phyloP scores from a whole-genome alignment of 805 yeast genomes.

The Monosporozyma servazzii region DNA sequence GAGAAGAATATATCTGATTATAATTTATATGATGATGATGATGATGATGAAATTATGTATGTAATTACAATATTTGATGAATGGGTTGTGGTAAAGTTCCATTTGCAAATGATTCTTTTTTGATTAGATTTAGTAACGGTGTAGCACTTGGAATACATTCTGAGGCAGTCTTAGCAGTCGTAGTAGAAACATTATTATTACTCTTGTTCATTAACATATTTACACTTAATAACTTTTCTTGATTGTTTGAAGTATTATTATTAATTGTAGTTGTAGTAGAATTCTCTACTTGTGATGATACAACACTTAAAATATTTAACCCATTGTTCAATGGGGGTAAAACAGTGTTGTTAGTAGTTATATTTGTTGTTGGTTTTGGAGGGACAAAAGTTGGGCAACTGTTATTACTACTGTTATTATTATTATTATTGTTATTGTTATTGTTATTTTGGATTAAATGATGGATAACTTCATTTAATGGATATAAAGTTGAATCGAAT shows the following conservation, averaged over 20 bases:
- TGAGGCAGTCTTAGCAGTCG: neutral
- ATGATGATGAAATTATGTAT: neutral
- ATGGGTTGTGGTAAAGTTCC: constrained; percentile 26
- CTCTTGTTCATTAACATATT: constrained; percentile 3
- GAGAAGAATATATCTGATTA: neutral
- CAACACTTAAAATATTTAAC: constrained; percentile 24
- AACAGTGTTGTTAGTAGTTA: neutral
- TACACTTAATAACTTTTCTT: constrained; percentile 5
- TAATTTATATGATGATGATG: neutral
- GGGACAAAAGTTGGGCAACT: neutral
- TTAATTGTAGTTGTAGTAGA: neutral
- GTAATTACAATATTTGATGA: constrained; percentile 16
- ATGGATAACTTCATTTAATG: constrained; percentile 50
- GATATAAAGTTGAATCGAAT: constrained; percentile 56
- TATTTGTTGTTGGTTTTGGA: neutral
- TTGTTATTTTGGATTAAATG: neutral
- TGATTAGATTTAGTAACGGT: constrained; percentile 4
- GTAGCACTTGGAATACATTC: neutral
- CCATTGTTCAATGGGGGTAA: constrained; percentile 15
- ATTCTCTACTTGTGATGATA: constrained; percentile 17
- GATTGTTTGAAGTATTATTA: neutral
- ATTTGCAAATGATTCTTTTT: constrained; percentile 19
- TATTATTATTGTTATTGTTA: no score
- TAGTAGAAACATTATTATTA: neutral
- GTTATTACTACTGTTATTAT: no score